phyloP scores from a whole-genome alignment of 257 asterid genomes.

The Solanum tacnaense region DNA sequence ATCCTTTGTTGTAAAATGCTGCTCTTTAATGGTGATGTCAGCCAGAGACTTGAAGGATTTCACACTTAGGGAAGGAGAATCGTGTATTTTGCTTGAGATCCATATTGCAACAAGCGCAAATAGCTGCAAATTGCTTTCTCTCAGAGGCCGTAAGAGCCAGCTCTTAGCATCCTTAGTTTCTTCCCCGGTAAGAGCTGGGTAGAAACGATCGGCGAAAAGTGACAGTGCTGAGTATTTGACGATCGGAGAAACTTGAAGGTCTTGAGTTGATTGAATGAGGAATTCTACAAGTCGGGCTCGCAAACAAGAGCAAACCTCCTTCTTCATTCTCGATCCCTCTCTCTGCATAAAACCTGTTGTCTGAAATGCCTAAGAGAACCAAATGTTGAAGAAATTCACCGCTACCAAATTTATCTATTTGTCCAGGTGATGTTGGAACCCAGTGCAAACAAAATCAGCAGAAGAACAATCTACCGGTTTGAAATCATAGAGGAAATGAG shows the following conservation, averaged over 20 bases:
- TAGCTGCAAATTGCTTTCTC: constrained; percentile 85
- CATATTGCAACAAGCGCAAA: constrained; percentile 74
- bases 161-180: constrained; percentile 15
- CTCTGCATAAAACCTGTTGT: not conserved
- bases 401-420: not conserved
- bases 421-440: not conserved
- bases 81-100: constrained; percentile 89
- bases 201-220: constrained; percentile 69
- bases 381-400: not conserved
- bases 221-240: constrained; percentile 76
- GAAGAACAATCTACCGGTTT: not conserved
- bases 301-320: constrained; percentile 2
- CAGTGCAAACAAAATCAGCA: not conserved
- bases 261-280: constrained; percentile 18
- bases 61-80: constrained; percentile 48
- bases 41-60: constrained; percentile 40
- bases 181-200: constrained; percentile 26
- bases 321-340: not conserved
- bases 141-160: constrained; percentile 58
- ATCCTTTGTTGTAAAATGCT: constrained; percentile 66
- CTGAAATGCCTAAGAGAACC: not conserved
- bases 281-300: constrained; percentile 19
- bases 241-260: constrained; percentile 47
- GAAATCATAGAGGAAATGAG: not conserved
- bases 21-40: constrained; percentile 54